Evolutionary conservation across 768 basidiomycete genomes (phyloP).

Genomic region (Dioszegia aurantiaca): DNA sequence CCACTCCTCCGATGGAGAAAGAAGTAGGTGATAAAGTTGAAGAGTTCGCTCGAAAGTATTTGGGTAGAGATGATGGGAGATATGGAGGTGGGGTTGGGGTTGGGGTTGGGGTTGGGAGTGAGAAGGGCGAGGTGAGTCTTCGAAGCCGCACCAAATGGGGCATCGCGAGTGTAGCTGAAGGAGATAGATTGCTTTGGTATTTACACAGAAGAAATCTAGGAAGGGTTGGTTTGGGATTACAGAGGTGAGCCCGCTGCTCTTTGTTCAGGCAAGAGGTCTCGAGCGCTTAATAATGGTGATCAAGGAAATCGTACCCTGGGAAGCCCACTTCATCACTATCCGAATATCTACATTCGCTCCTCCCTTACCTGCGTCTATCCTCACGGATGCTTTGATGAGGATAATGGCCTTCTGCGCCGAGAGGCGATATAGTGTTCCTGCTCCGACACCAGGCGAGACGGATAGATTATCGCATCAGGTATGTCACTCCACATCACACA

Average conservation of each 20-base stretch:
- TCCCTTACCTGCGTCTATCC: neutral
- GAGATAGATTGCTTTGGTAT: conserved; percentile 38
- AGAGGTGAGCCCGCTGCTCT: conserved; percentile 28
- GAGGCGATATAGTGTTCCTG: conserved; percentile 33
- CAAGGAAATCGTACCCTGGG: conserved; percentile 47
- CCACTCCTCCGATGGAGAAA: conserved; percentile 16
- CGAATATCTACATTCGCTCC: neutral
- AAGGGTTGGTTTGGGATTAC: conserved; percentile 49
- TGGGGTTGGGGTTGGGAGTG: neutral
- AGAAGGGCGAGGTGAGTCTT: conserved; percentile 24
- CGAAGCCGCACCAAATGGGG: neutral
- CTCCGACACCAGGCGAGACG: conserved; percentile 6
- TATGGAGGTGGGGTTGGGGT: no score
- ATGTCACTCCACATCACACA: neutral
- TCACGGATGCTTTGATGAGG: conserved; percentile 28
- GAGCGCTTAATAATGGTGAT: conserved; percentile 12
- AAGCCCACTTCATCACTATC: conserved; percentile 43
- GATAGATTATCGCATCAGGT: conserved; percentile 7
- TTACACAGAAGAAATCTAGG: conserved; percentile 37
- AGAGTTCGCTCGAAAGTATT: conserved; percentile 18
- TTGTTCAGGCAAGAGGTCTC: neutral
- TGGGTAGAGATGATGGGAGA: no score
- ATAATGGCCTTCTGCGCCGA: conserved; percentile 36
- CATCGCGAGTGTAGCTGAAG: neutral
- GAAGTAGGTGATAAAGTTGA: conserved; percentile 22